Evolutionary conservation across 352 stramenopile species (phyloP), one percentile per base, ranked within the genome.

Genomic region (Phytophthora syringae): DNA sequence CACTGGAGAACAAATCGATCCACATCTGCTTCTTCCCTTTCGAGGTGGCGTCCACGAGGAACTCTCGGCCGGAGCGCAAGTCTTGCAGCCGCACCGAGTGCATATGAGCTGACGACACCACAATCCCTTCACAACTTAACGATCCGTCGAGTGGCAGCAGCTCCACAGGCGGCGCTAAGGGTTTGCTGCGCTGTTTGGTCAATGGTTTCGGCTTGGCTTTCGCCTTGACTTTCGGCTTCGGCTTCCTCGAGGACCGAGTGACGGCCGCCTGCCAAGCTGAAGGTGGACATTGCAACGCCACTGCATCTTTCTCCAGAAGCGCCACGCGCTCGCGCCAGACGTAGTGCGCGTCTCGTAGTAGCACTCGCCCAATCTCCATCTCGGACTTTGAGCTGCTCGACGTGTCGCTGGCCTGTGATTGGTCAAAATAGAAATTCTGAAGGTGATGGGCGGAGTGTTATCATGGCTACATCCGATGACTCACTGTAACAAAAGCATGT

Each of bases 71-170:
- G 0, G 67, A 75, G 40, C 79, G 67, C 16, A 84, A 62, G 27
- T 89, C 71, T 5, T 72, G 48, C 3, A 89, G 73, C 21, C 70
- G 76, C 55, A 87, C 76, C 24, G 78, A 81, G 52, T 89, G 74
- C 74, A 84, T 60, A 55, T 89, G 80, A 34, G 79, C 80, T 2
- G 80, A 82, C 2, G 80, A 89, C 28, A 89, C 80, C 18, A 89
- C 80, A n/a, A 87, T 70, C 6, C 67, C 69, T 34, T 89, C 80
- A 22, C 78, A 89, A 11, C 52, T 64, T 25, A 80, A 67, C 2
- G 72, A 69, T 3, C 77, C 77, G 44, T 86, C 77, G 12, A 86
- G 62, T 20, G 66, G 47, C 50, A 86, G 63, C 37, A 58, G 48
- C 47, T 80, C 72, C 13, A 44, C 44, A 49, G 27, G 60, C 18